A percentile compares a stretch with the other conserved stretches of the same genome.
These are phyloP conservation scores for Hydnomerulius pinastri DNA, from an alignment of 768 basidiomycete genomes.

Conservation along the genomic window DNA sequence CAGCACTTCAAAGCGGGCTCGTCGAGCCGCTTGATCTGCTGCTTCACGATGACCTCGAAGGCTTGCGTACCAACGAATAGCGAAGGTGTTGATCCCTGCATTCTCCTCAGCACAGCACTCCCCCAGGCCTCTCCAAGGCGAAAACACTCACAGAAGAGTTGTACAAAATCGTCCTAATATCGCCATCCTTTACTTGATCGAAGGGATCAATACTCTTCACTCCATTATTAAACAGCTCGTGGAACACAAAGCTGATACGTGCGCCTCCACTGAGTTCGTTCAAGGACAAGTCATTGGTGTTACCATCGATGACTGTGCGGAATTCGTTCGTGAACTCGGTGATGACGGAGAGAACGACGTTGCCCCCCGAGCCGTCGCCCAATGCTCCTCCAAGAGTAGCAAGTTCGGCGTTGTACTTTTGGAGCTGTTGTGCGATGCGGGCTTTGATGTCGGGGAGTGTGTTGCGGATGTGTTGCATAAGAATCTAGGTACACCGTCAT, in stretches of 20 bases:
- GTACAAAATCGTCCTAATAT: constrained; percentile 94
- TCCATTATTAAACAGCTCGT: constrained; percentile 97
- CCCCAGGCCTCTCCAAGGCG: not conserved
- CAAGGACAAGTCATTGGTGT: constrained; percentile 90
- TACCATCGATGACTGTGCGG: constrained; percentile 95
- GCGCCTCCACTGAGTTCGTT: constrained; percentile 99
- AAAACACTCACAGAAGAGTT: constrained; percentile 85
- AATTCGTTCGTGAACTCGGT: constrained; percentile 98
- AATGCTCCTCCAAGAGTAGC: constrained; percentile 80
- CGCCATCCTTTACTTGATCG: constrained; percentile 98
- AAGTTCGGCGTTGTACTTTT: constrained; percentile 87
- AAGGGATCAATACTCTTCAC: constrained; percentile 97
- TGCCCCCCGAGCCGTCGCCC: constrained; percentile 84
- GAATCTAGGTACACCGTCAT: constrained; percentile 57
- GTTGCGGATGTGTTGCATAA: constrained; percentile 98
- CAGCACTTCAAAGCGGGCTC: constrained; percentile 94
- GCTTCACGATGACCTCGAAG: constrained; percentile 98
- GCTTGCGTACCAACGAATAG: constrained; percentile 96
- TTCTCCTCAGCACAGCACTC: not conserved
- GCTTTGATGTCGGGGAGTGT: constrained; percentile 99
- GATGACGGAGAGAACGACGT: constrained; percentile 94
- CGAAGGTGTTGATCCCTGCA: constrained; percentile 90
- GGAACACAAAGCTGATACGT: constrained; percentile 98
- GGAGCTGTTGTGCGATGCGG: constrained; percentile 87
- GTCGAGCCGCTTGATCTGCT: constrained; percentile 96